Conservation (phyloP, 768 basidiomycete species). For the Multifurca ochricompacta region DNA sequence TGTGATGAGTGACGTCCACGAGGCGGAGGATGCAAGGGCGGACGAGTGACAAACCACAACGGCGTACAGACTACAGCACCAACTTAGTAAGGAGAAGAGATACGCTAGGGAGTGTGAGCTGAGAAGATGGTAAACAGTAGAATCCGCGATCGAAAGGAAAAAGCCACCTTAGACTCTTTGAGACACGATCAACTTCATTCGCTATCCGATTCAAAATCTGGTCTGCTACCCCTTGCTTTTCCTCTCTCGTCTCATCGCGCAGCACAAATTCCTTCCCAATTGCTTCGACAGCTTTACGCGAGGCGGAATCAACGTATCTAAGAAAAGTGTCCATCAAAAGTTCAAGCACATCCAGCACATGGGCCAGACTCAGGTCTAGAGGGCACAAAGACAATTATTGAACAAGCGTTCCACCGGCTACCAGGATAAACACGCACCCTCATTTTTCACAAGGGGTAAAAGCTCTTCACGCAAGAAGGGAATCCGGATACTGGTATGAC, state of each 20-base stretch:
- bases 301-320: slow-evolving; percentile 65
- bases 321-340: slow-evolving; percentile 71
- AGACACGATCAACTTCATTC: slow-evolving; percentile 52
- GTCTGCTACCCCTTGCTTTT: slow-evolving; percentile 53
- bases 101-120: slow-evolving; percentile 44
- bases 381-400: slow-evolving; percentile 2
- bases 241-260: slow-evolving; percentile 50
- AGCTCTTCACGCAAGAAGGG: slow-evolving; percentile 60
- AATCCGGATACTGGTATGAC: slow-evolving; percentile 46
- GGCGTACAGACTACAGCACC: slow-evolving; percentile 59
- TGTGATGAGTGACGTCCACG: slow-evolving; percentile 47
- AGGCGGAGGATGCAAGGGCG: slow-evolving; percentile 38
- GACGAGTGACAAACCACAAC: slow-evolving; percentile 39
- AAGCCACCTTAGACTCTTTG: slow-evolving; percentile 53
- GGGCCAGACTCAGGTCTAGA: slow-evolving; percentile 52
- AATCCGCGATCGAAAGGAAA: not conserved
- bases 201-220: slow-evolving; percentile 72
- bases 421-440: slow-evolving; percentile 36
- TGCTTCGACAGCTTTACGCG: slow-evolving; percentile 62
- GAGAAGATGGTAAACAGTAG: not conserved
- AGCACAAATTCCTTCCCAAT: slow-evolving; percentile 57
- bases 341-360: slow-evolving; percentile 62
- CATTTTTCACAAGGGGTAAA: slow-evolving; percentile 45
- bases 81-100: slow-evolving; percentile 61
- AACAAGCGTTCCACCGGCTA: not conserved